Percentiles rank a stretch among this genome's conserved stretches.
These are phyloP conservation scores for Tephrocybe sp. DNA, from an alignment of 768 basidiomycete genomes.

Conservation along the genomic window DNA sequence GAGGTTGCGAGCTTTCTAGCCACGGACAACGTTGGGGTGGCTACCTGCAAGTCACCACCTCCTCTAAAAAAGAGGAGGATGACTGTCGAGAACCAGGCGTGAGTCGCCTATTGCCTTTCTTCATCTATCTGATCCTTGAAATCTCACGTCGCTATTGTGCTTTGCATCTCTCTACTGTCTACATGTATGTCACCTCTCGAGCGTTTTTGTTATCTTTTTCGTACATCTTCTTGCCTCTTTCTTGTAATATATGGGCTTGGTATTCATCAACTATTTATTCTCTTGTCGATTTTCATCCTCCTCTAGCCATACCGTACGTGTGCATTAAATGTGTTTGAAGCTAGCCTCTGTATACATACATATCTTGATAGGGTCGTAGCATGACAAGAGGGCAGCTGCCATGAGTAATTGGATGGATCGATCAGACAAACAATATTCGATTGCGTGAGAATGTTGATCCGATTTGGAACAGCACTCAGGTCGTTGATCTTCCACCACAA, in stretches of 20 bases:
- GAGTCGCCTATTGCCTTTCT: slow-evolving; percentile 7
- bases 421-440: slow-evolving; percentile 16
- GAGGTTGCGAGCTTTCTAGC: slow-evolving; percentile 11
- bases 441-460: slow-evolving; percentile 24
- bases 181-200: slow-evolving; percentile 7
- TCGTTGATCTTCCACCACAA: slow-evolving; percentile 21
- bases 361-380: not conserved
- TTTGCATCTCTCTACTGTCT: slow-evolving; percentile 14
- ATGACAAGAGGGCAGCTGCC: slow-evolving; percentile 9
- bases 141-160: slow-evolving; percentile 18
- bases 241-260: slow-evolving; percentile 16
- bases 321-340: slow-evolving; percentile 12
- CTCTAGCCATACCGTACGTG: slow-evolving; percentile 9
- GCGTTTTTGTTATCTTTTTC: slow-evolving; percentile 17
- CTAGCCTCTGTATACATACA: not conserved
- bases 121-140: slow-evolving; percentile 18
- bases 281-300: slow-evolving; percentile 9
- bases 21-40: slow-evolving; percentile 3
- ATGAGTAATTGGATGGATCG: slow-evolving; percentile 6
- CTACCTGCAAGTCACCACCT: slow-evolving; percentile 27
- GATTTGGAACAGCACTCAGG: slow-evolving; percentile 18
- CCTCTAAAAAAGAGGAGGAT: slow-evolving; percentile 52
- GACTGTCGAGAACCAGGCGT: slow-evolving; percentile 26
- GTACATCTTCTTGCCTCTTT: slow-evolving; percentile 20
- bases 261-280: slow-evolving; percentile 13